A percentile compares a stretch with the other conserved stretches of the same genome.
Evolutionary conservation across 164 flowering plant genomes (phyloP).

Genomic region (Cinnamomum chago): DNA sequence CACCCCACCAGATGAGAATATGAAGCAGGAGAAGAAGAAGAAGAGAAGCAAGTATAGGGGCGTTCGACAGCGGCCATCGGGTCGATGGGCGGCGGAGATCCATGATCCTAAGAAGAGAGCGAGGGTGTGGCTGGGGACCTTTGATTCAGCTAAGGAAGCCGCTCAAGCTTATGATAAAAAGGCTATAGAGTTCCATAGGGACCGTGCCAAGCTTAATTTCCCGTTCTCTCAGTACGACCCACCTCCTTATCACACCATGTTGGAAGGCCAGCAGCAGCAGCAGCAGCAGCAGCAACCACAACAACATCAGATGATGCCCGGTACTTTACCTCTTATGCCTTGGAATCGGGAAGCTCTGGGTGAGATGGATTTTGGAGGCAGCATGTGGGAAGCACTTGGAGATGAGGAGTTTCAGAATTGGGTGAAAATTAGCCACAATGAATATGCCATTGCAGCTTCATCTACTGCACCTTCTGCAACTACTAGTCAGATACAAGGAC

Average conservation of each 20-base stretch:
- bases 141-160: conserved; percentile 7
- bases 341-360: too few relatives aligned
- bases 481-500: too few relatives aligned
- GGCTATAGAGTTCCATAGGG: conserved; percentile 8
- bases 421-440: too few relatives aligned
- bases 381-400: too few relatives aligned
- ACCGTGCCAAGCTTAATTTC: conserved; percentile 17
- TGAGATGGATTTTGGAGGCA: too few relatives aligned
- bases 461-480: too few relatives aligned
- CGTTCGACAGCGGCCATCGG: conserved; percentile 14
- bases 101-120: background rate
- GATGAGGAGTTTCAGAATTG: too few relatives aligned
- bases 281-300: too few relatives aligned
- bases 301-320: too few relatives aligned
- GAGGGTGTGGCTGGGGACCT: conserved; percentile 15
- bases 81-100: conserved; percentile 15
- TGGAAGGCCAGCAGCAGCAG: too few relatives aligned
- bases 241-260: background rate
- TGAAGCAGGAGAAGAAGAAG: background rate
- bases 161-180: conserved; percentile 11
- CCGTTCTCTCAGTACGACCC: background rate
- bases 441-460: too few relatives aligned
- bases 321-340: too few relatives aligned
- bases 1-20: background rate
- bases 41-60: conserved; percentile 1